These are phyloP conservation scores for Cryphonectria nitschkei DNA, from an alignment of 2,329 filamentous ascomycete species.

Conservation along the genomic window DNA sequence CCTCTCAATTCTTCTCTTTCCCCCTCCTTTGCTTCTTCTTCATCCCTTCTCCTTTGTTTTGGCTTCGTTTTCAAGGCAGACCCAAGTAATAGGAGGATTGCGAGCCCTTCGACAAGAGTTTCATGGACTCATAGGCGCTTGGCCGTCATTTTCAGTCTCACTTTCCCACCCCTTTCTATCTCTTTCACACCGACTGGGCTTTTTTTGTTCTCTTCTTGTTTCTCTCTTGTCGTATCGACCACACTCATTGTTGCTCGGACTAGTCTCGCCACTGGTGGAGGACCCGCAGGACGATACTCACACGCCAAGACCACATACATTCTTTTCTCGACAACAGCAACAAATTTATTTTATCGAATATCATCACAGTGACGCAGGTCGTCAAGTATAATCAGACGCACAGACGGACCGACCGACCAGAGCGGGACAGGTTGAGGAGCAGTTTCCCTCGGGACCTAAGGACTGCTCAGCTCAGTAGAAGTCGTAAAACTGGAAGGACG, in stretches of 20 bases:
- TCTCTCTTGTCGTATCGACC: constrained; percentile 6
- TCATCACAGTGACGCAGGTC: constrained; percentile 43
- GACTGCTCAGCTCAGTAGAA: constrained; percentile 29
- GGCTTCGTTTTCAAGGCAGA: constrained; percentile 23
- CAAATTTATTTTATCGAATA: constrained; percentile 9
- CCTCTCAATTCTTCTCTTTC: not conserved
- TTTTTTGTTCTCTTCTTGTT: not conserved
- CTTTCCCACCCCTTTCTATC: constrained; percentile 8
- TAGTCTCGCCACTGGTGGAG: constrained; percentile 22
- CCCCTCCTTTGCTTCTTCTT: constrained; percentile 12
- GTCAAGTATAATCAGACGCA: constrained; percentile 36
- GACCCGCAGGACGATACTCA: constrained; percentile 25
- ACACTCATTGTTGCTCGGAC: constrained; percentile 11
- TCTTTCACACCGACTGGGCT: constrained; percentile 17
- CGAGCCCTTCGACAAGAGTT: constrained; percentile 13
- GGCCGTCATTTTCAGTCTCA: constrained; percentile 17
- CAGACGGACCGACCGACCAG: constrained; percentile 10
- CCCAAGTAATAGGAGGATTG: constrained; percentile 14
- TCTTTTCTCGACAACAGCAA: not conserved
- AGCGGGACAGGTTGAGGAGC: constrained; percentile 29
- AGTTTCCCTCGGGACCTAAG: constrained; percentile 29
- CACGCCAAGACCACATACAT: constrained; percentile 14
- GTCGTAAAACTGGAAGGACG: constrained; percentile 12
- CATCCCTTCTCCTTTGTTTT: constrained; percentile 27
- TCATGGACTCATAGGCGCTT: constrained; percentile 20